phyloP scores from a whole-genome alignment of 768 basidiomycete species.

The Leucosporidium creatinivorum region DNA sequence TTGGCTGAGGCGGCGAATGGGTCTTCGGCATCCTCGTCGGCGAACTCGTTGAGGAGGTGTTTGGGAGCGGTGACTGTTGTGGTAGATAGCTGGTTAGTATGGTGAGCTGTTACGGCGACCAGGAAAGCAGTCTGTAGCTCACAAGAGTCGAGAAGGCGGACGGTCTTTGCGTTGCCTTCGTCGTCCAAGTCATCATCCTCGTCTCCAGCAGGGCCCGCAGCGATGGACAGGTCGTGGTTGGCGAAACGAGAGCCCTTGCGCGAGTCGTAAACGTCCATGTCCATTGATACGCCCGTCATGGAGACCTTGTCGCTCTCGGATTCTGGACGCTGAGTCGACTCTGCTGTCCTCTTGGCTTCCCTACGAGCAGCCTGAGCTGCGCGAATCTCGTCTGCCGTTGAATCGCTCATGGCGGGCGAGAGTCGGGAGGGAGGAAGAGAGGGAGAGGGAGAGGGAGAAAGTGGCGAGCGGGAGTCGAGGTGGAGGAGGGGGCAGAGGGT shows the following conservation, averaged over 20 bases:
- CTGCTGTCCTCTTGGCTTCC: conserved; percentile 37
- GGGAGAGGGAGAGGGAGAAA: background rate
- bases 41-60: conserved; percentile 90
- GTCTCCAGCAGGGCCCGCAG: conserved; percentile 10
- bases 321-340: conserved; percentile 6
- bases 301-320: conserved; percentile 5
- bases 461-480: too few species aligned
- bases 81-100: background rate
- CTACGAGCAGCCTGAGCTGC: conserved; percentile 19
- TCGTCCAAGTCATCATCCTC: conserved; percentile 19
- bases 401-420: conserved; percentile 33
- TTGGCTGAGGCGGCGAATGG: conserved; percentile 74
- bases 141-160: conserved; percentile 29
- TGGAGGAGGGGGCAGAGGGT: background rate
- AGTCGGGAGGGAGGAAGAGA: background rate
- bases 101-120: background rate
- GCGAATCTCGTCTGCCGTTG: conserved; percentile 27
- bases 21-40: conserved; percentile 79
- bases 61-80: conserved; percentile 64
- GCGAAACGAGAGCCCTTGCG: conserved; percentile 7
- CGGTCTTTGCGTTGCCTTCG: conserved; percentile 15
- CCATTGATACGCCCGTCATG: conserved; percentile 5
- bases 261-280: conserved; percentile 22
- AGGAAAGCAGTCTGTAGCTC: background rate
- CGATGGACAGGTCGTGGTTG: conserved; percentile 23